Evolutionary conservation across 1,284 basidiomycete species (phyloP).

Genomic region (Cutaneotrichosporon cutaneum): DNA sequence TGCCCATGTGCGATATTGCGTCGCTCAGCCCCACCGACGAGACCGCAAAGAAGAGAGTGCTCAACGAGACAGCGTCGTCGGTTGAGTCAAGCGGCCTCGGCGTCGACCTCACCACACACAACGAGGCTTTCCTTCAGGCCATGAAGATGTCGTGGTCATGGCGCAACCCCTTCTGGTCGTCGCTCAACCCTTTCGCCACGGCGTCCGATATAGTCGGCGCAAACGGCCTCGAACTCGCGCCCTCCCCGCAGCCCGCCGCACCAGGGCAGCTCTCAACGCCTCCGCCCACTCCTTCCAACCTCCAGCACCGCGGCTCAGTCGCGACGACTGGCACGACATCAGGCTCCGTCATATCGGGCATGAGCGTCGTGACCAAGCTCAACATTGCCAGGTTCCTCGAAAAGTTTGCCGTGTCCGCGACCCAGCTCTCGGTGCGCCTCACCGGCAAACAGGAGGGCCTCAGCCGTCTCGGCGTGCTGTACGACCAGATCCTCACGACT

Average conservation of each 20-base stretch:
- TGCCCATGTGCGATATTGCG: constrained; percentile 54
- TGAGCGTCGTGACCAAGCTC: constrained; percentile 14
- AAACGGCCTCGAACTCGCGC: background rate
- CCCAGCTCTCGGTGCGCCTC: constrained; percentile 42
- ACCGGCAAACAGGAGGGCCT: constrained; percentile 48
- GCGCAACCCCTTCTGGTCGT: constrained; percentile 40
- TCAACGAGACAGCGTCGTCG: constrained; percentile 9
- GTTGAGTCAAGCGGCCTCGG: constrained; percentile 43
- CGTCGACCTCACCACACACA: constrained; percentile 51
- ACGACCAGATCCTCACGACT: constrained; percentile 55
- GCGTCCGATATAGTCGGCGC: constrained; percentile 1
- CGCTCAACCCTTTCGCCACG: constrained; percentile 27
- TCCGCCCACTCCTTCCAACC: background rate
- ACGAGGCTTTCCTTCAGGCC: constrained; percentile 55
- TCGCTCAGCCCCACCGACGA: constrained; percentile 34
- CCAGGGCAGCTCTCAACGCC: background rate
- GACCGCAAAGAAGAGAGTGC: constrained; percentile 1
- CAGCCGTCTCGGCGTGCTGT: constrained; percentile 52
- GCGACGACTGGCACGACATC: constrained; percentile 13
- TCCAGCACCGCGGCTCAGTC: constrained; percentile 13
- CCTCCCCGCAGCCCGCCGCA: background rate
- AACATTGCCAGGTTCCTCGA: constrained; percentile 50
- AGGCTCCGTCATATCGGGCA: constrained; percentile 10
- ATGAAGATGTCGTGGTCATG: constrained; percentile 54
- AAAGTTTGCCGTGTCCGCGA: constrained; percentile 44